phyloP scores from a whole-genome alignment of 257 asterid genomes.

The Solanum peruvianum region DNA sequence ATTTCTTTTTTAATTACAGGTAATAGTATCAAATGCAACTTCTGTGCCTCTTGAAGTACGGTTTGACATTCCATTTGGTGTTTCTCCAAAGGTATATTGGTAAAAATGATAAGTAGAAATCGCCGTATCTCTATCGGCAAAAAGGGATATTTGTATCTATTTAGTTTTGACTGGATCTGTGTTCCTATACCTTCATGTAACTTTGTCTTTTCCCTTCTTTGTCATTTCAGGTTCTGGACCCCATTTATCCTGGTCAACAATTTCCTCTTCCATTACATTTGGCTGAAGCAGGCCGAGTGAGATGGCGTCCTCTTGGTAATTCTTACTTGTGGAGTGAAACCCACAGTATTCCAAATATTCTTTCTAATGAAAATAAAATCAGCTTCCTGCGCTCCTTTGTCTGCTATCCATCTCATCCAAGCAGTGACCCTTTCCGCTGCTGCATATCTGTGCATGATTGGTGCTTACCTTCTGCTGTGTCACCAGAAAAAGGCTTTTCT shows the following conservation, averaged over 20 bases:
- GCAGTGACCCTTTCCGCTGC: constrained; percentile 91
- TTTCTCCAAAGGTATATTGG: constrained; percentile 74
- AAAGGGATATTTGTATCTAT: background rate
- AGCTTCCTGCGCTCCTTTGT: constrained; percentile 74
- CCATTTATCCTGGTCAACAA: constrained; percentile 88
- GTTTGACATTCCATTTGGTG: constrained; percentile 92
- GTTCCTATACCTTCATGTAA: constrained; percentile 1
- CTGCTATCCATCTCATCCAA: constrained; percentile 94
- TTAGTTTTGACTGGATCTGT: background rate
- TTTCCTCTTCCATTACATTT: constrained; percentile 94
- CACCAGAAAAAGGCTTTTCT: constrained; percentile 27
- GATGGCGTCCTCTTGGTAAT: constrained; percentile 95
- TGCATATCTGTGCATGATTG: constrained; percentile 62
- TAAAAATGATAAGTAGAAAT: background rate
- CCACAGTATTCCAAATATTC: constrained; percentile 65
- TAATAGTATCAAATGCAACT: constrained; percentile 71
- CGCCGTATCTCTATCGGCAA: background rate
- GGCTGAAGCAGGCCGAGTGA: constrained; percentile 83
- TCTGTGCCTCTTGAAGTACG: constrained; percentile 77
- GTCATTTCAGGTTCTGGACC: constrained; percentile 67
- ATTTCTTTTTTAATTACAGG: constrained; percentile 44
- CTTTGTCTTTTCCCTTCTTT: background rate
- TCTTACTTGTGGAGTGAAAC: constrained; percentile 93
- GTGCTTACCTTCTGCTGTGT: constrained; percentile 50
- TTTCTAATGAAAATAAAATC: constrained; percentile 62